phyloP scores from a whole-genome alignment of 345 rosid species.

The Lagerstroemia speciosa region DNA sequence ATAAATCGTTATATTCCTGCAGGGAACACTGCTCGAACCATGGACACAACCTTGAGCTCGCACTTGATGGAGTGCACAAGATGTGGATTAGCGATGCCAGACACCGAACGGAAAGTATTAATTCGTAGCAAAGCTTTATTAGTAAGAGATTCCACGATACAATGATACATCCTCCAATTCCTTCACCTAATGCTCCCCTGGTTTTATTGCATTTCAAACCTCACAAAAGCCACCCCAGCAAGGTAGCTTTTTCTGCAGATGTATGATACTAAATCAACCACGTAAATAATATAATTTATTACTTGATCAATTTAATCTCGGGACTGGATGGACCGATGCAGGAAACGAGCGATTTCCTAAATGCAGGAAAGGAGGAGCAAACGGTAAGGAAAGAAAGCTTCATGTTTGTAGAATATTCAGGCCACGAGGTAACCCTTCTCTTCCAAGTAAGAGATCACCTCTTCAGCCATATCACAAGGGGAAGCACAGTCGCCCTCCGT shows the following conservation, averaged over 20 bases:
- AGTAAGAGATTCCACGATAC: background rate
- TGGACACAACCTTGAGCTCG: too few species aligned
- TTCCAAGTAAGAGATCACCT: constrained; percentile 56
- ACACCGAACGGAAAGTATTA: background rate
- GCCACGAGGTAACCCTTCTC: constrained; percentile 52
- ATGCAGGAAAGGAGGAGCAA: background rate
- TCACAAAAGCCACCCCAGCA: background rate
- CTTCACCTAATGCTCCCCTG: background rate
- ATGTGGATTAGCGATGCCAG: background rate
- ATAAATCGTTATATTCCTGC: too few species aligned
- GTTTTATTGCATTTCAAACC: background rate
- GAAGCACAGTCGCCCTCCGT: constrained; percentile 25
- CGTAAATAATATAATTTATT: background rate
- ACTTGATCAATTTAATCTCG: background rate
- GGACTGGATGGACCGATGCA: constrained; percentile 4
- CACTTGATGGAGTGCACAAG: too few species aligned
- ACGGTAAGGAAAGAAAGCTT: background rate
- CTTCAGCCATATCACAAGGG: constrained; percentile 54
- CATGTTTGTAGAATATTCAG: constrained; percentile 8
- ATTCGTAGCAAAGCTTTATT: background rate
- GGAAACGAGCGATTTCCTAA: constrained; percentile 25
- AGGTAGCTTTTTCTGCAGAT: background rate
- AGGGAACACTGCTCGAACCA: too few species aligned
- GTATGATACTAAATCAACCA: background rate
- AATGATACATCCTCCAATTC: background rate